These are phyloP conservation scores for Orbilia javanica DNA, from an alignment of 2,329 filamentous ascomycete genomes.

Conservation along the genomic window DNA sequence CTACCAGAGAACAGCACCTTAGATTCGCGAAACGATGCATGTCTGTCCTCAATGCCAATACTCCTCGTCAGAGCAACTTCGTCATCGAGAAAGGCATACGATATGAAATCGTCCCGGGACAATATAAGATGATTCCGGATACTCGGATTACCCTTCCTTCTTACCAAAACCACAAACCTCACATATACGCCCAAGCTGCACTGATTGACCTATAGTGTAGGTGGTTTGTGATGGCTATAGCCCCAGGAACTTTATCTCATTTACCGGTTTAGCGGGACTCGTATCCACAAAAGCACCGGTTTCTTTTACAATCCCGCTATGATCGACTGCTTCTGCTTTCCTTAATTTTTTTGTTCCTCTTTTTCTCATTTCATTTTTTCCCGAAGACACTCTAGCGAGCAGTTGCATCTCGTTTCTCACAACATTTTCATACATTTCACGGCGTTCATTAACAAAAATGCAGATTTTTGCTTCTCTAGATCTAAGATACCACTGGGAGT, in stretches of 20 bases:
- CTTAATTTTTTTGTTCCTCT: background rate
- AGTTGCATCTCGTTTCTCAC: conserved; percentile 22
- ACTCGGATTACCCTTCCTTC: conserved; percentile 45
- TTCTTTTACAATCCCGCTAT: too few relatives aligned
- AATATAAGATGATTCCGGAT: conserved; percentile 60
- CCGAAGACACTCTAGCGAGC: conserved; percentile 41
- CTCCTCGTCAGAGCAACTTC: conserved; percentile 62
- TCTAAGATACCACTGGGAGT: conserved; percentile 52
- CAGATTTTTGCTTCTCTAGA: conserved; percentile 38
- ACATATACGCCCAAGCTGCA: conserved; percentile 50
- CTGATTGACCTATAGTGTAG: conserved; percentile 52
- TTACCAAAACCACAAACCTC: conserved; percentile 49
- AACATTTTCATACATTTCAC: conserved; percentile 25
- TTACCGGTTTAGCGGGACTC: background rate
- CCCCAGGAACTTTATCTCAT: background rate
- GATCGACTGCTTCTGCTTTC: background rate
- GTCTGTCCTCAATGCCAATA: conserved; percentile 61
- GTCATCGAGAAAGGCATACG: conserved; percentile 62
- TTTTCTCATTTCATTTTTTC: conserved; percentile 12
- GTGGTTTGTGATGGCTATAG: background rate
- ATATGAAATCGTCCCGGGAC: conserved; percentile 60
- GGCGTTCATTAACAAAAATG: conserved; percentile 44
- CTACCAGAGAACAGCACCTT: conserved; percentile 61
- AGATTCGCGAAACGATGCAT: conserved; percentile 62
- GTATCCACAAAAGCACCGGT: too few relatives aligned